These are phyloP conservation scores for Penicillium fimorum DNA, from an alignment of 495 filamentous ascomycete genomes.

Conservation along the genomic window DNA sequence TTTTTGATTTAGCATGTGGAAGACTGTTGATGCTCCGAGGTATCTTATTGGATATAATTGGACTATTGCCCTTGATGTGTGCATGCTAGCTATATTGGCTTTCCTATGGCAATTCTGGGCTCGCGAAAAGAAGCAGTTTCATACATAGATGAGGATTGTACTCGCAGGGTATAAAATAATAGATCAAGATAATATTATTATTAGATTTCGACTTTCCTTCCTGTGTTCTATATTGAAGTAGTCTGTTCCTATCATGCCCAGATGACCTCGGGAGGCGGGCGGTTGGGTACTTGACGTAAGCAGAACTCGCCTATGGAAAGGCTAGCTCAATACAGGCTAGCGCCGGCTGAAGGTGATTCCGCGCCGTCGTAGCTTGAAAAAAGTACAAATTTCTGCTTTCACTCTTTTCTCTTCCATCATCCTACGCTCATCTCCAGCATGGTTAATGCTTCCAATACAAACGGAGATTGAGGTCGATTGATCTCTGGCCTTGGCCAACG, in stretches of 20 bases:
- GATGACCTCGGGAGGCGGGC: not conserved
- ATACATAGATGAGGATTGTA: not conserved
- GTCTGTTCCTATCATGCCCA: not conserved
- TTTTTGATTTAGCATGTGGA: conserved; percentile 23
- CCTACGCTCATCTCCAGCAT: conserved; percentile 18
- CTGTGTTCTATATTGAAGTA: too few relatives aligned
- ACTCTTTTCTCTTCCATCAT: conserved; percentile 18
- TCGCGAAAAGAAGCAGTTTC: conserved; percentile 17
- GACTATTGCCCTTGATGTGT: conserved; percentile 30
- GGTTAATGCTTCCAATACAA: conserved; percentile 22
- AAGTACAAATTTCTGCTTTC: conserved; percentile 23
- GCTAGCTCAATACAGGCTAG: conserved; percentile 11
- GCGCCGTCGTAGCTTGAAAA: conserved; percentile 26
- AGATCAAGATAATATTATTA: not conserved
- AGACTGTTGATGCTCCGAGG: conserved; percentile 28
- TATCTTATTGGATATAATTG: conserved; percentile 31
- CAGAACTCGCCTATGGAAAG: not conserved
- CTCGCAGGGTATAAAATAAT: not conserved
- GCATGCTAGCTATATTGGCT: conserved; percentile 27
- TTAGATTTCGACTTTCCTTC: not conserved
- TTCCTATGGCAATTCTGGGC: conserved; percentile 26
- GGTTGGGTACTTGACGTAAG: conserved; percentile 4
- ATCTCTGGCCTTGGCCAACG: conserved; percentile 1
- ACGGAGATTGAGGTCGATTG: not conserved
- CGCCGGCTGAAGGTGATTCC: conserved; percentile 12